Conservation (phyloP, 805 yeast genomes). For the Candida peoriensis region DNA sequence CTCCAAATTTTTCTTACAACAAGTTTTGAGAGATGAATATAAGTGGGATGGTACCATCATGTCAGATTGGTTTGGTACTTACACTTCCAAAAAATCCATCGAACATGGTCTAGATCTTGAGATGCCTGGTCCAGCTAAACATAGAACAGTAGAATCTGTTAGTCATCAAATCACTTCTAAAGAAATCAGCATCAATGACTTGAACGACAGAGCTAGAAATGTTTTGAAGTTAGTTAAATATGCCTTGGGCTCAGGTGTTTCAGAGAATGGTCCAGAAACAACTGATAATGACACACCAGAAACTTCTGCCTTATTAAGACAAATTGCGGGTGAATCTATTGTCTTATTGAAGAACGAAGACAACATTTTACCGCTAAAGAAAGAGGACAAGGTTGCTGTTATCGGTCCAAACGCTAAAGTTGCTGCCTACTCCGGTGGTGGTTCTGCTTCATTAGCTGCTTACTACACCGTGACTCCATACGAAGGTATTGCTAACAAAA, state of each 20-base stretch:
- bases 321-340: conserved; percentile 45
- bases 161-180: conserved; percentile 32
- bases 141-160: conserved; percentile 35
- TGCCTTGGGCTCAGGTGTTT: conserved; percentile 37
- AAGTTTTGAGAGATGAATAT: conserved; percentile 53
- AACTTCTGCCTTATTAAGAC: conserved; percentile 37
- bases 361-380: conserved; percentile 41
- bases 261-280: conserved; percentile 34
- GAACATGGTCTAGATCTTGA: conserved; percentile 58
- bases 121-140: conserved; percentile 59
- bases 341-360: conserved; percentile 54
- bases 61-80: conserved; percentile 64
- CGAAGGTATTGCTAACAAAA: conserved; percentile 36
- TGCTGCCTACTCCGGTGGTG: conserved; percentile 55
- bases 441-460: conserved; percentile 49
- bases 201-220: conserved; percentile 44
- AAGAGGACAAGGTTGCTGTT: conserved; percentile 38
- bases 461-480: conserved; percentile 44
- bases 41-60: conserved; percentile 48
- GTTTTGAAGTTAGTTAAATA: conserved; percentile 45
- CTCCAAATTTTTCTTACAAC: conserved; percentile 35
- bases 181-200: conserved; percentile 33
- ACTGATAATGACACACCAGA: conserved; percentile 40
- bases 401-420: conserved; percentile 57
- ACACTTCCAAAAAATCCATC: conserved; percentile 40